Evolutionary conservation across 1,139 yeast genomes (phyloP).

Genomic region (Yamadazyma mexicana): DNA sequence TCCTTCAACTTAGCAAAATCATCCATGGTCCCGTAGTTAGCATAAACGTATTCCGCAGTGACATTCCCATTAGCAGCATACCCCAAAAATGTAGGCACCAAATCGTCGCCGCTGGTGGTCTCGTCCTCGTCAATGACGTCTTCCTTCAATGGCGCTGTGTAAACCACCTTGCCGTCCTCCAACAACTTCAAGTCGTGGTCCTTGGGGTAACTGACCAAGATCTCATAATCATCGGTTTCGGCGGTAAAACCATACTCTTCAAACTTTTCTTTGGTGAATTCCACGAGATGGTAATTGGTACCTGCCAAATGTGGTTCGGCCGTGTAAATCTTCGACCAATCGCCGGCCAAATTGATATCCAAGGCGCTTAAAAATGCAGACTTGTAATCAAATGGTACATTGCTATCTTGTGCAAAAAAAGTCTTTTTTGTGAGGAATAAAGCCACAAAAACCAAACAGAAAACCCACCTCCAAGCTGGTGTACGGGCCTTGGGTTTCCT

Average conservation of each 20-base stretch:
- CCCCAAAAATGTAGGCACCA: slow-evolving; percentile 46
- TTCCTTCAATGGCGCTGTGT: slow-evolving; percentile 67
- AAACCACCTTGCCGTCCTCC: slow-evolving; percentile 36
- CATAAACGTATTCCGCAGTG: slow-evolving; percentile 45
- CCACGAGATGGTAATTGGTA: slow-evolving; percentile 58
- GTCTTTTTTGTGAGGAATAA: neutral
- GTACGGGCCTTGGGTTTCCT: too few relatives aligned
- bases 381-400: slow-evolving; percentile 15
- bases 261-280: slow-evolving; percentile 65
- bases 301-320: slow-evolving; percentile 73
- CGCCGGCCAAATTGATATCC: slow-evolving; percentile 48
- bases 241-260: slow-evolving; percentile 60
- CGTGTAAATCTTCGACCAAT: slow-evolving; percentile 59
- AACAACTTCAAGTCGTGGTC: slow-evolving; percentile 47
- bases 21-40: slow-evolving; percentile 38
- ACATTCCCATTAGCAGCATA: slow-evolving; percentile 52
- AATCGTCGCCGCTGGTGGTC: slow-evolving; percentile 52
- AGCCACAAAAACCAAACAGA: neutral
- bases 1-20: slow-evolving; percentile 36
- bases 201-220: slow-evolving; percentile 54
- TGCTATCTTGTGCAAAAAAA: neutral
- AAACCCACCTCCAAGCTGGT: neutral
- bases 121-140: slow-evolving; percentile 72
- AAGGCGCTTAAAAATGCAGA: slow-evolving; percentile 35
- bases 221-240: slow-evolving; percentile 54